phyloP scores from a whole-genome alignment of 1,284 basidiomycete genomes.

The Marasmius sp. region DNA sequence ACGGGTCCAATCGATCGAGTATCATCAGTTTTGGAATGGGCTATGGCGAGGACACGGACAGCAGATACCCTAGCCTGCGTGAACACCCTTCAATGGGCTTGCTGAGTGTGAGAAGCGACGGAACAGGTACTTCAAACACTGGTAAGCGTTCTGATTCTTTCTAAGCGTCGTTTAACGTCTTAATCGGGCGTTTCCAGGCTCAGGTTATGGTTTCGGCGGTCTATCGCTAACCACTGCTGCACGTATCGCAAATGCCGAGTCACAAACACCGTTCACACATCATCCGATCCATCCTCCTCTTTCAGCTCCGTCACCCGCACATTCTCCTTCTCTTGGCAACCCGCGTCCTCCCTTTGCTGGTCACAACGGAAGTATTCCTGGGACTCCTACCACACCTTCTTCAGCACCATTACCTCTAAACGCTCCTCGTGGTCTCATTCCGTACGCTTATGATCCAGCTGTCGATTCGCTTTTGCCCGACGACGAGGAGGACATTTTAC shows the following conservation, averaged over 20 bases:
- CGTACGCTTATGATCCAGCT: constrained; percentile 68
- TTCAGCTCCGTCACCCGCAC: constrained; percentile 27
- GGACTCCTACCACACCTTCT: constrained; percentile 48
- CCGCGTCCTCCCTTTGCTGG: constrained; percentile 53
- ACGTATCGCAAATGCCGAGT: background rate
- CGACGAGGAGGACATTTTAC: constrained; percentile 65
- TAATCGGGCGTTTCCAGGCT: background rate
- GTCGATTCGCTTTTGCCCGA: constrained; percentile 55
- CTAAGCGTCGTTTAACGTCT: background rate
- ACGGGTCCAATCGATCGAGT: background rate
- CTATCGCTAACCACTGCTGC: background rate
- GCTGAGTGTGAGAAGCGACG: background rate
- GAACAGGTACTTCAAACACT: background rate
- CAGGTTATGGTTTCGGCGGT: background rate
- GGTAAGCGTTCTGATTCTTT: background rate
- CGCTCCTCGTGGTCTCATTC: constrained; percentile 48
- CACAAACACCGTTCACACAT: constrained; percentile 8
- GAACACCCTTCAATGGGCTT: background rate
- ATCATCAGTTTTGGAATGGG: background rate
- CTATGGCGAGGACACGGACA: background rate
- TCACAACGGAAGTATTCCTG: constrained; percentile 43
- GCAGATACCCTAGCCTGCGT: background rate
- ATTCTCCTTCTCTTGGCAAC: constrained; percentile 36
- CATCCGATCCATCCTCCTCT: constrained; percentile 21
- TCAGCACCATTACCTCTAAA: constrained; percentile 20